Percentiles rank a stretch among this genome's conserved stretches.
Evolutionary conservation across 2,329 filamentous ascomycete species (phyloP).

Genomic region (Fusarium nurragi): DNA sequence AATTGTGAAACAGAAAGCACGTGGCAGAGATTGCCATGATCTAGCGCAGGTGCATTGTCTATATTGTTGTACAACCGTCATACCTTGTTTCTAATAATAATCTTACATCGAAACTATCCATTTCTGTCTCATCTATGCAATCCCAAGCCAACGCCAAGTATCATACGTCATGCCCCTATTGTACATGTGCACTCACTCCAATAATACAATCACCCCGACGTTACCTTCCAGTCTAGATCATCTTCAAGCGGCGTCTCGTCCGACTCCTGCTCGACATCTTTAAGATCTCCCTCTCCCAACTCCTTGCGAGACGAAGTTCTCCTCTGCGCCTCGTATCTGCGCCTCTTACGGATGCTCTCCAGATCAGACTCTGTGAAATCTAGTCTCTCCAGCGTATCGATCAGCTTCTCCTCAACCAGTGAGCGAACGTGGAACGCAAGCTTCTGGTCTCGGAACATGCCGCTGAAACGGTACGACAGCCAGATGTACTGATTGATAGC

Average conservation of each 20-base stretch:
- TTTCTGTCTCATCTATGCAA: constrained; percentile 3
- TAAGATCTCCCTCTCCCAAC: constrained; percentile 22
- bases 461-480: constrained; percentile 88
- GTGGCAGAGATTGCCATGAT: not conserved
- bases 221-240: constrained; percentile 18
- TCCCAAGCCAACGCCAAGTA: constrained; percentile 25
- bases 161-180: constrained; percentile 11
- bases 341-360: constrained; percentile 37
- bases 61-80: constrained; percentile 10
- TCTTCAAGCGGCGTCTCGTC: constrained; percentile 25
- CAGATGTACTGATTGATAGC: constrained; percentile 87
- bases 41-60: not conserved
- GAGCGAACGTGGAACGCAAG: constrained; percentile 83
- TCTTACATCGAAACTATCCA: constrained; percentile 24
- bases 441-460: constrained; percentile 78
- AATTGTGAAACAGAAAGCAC: constrained; percentile 5
- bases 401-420: constrained; percentile 79
- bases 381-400: constrained; percentile 58
- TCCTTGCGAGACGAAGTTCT: constrained; percentile 21
- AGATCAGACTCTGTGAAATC: constrained; percentile 55
- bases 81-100: constrained; percentile 29
- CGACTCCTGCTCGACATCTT: constrained; percentile 29
- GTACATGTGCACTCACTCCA: constrained; percentile 3
- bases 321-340: constrained; percentile 37
- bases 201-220: constrained; percentile 17